Evolutionary conservation across 768 basidiomycete species (phyloP).

Genomic region (Lentinus brumalis): DNA sequence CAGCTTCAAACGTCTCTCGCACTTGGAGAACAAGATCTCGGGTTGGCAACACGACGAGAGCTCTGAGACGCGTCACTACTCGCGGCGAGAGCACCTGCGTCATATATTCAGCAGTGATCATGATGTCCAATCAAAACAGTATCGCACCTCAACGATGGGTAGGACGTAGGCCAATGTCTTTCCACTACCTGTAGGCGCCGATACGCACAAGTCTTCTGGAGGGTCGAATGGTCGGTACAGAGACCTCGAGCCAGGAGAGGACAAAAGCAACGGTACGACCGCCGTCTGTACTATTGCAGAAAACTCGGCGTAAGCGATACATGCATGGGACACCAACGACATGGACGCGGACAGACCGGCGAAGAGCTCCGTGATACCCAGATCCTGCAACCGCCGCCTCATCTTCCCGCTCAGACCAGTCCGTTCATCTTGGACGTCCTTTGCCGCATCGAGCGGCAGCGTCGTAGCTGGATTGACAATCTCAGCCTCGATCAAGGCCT

Average conservation of each 20-base stretch:
- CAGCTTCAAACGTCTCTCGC: constrained; percentile 84
- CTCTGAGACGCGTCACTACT: constrained; percentile 81
- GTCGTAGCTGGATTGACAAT: constrained; percentile 58
- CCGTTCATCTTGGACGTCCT: constrained; percentile 41
- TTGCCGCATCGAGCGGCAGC: constrained; percentile 44
- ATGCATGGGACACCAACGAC: not conserved
- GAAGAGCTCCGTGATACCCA: constrained; percentile 86
- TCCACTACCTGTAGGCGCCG: constrained; percentile 96
- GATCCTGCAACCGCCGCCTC: constrained; percentile 62
- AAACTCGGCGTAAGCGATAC: not conserved
- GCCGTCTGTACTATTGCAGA: constrained; percentile 76
- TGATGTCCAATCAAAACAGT: not conserved
- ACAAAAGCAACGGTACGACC: constrained; percentile 79
- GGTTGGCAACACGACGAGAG: constrained; percentile 89
- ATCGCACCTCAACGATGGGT: constrained; percentile 82
- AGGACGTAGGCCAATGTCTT: constrained; percentile 97
- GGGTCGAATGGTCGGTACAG: constrained; percentile 69
- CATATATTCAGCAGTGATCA: not conserved
- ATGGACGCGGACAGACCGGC: constrained; percentile 59
- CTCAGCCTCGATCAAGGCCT: constrained; percentile 68
- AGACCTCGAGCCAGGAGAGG: constrained; percentile 39
- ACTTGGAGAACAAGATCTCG: constrained; percentile 93
- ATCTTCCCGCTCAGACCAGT: constrained; percentile 62
- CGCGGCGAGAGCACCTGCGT: constrained; percentile 63
- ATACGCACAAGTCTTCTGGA: constrained; percentile 85